phyloP scores from a whole-genome alignment of 148 eudicot species.

The Fallopia convolvulus region DNA sequence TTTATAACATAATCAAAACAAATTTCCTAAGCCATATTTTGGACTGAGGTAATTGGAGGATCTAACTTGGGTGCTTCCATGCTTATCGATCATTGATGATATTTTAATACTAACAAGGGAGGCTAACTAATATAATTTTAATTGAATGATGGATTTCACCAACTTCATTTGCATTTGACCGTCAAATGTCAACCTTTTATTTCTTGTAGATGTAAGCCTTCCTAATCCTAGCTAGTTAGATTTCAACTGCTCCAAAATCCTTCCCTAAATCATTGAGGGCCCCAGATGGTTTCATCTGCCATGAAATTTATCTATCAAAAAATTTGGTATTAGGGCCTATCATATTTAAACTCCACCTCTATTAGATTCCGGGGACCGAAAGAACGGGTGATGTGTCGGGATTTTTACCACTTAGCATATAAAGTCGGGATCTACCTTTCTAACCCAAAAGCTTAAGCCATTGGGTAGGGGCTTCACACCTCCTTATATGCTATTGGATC shows the following conservation, averaged over 20 bases:
- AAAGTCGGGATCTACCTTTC: too few relatives aligned
- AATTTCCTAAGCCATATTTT: background rate
- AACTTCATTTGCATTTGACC: slow-evolving; percentile 1
- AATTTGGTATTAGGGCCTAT: too few relatives aligned
- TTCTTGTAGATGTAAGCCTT: background rate
- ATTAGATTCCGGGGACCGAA: too few relatives aligned
- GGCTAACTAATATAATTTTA: background rate
- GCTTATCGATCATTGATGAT: background rate
- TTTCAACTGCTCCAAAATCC: background rate
- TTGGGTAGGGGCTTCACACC: too few relatives aligned
- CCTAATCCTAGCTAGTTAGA: background rate
- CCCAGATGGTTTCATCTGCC: background rate
- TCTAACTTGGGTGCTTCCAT: background rate
- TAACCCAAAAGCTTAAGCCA: too few relatives aligned
- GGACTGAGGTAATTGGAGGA: slow-evolving; percentile 1
- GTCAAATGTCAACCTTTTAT: background rate
- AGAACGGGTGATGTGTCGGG: too few relatives aligned
- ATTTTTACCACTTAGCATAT: too few relatives aligned
- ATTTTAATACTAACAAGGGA: background rate
- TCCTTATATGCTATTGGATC: too few relatives aligned
- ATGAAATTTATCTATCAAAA: background rate
- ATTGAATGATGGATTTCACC: background rate
- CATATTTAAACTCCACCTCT: too few relatives aligned
- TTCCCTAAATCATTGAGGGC: background rate
- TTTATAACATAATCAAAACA: background rate